Evolutionary conservation across 1,284 basidiomycete species (phyloP).

Genomic region (Microstroma glucosiphilum): DNA sequence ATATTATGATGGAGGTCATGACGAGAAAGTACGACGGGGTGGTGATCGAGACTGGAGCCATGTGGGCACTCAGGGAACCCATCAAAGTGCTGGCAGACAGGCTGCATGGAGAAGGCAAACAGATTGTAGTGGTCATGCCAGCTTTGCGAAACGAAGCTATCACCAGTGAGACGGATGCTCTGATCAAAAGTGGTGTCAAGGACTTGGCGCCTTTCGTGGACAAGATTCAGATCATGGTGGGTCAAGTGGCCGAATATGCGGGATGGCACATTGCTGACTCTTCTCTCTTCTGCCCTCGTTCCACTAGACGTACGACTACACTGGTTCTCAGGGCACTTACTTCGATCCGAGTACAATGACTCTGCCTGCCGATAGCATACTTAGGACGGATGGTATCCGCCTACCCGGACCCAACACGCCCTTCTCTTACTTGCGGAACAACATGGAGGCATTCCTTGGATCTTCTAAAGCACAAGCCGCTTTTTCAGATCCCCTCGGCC

Average conservation of each 20-base stretch:
- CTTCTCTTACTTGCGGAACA: constrained; percentile 21
- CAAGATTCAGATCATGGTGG: constrained; percentile 24
- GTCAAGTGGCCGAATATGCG: not conserved
- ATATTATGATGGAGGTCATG: constrained; percentile 17
- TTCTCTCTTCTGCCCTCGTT: not conserved
- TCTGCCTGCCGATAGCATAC: constrained; percentile 21
- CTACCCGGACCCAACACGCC: constrained; percentile 28
- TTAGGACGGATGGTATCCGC: constrained; percentile 21
- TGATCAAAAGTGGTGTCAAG: constrained; percentile 24
- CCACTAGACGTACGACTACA: constrained; percentile 5
- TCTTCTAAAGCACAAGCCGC: not conserved
- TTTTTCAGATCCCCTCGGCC: not conserved
- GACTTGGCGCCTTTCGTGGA: constrained; percentile 24
- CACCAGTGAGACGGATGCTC: constrained; percentile 14
- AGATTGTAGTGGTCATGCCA: constrained; percentile 22
- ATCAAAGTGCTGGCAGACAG: constrained; percentile 11
- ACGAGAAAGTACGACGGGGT: constrained; percentile 19
- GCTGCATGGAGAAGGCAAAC: constrained; percentile 9
- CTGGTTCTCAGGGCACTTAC: not conserved
- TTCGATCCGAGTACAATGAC: constrained; percentile 11
- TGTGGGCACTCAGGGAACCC: constrained; percentile 26
- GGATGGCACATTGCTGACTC: not conserved
- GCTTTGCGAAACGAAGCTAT: constrained; percentile 13
- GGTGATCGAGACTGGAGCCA: constrained; percentile 23
- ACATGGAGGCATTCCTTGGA: constrained; percentile 16